A percentile compares a stretch with the other conserved stretches of the same genome.
phyloP scores from a whole-genome alignment of 2,329 filamentous ascomycete genomes.

The Fusarium caatingaense region DNA sequence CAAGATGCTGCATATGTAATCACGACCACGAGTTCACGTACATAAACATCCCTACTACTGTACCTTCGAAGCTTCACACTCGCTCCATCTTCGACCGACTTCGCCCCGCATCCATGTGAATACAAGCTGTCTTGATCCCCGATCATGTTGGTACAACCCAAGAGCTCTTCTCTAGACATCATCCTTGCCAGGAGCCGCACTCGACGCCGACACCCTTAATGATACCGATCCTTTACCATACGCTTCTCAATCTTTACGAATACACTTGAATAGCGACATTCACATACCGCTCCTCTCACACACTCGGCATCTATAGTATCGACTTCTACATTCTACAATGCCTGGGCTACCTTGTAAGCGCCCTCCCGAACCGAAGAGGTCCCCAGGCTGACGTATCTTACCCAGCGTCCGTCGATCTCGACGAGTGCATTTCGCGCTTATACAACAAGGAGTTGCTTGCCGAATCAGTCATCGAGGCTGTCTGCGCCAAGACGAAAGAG shows the following conservation, averaged over 20 bases:
- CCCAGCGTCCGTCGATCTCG: constrained; percentile 92
- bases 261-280: constrained; percentile 15
- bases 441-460: constrained; percentile 98
- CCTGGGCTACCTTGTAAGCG: constrained; percentile 67
- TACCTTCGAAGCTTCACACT: constrained; percentile 2
- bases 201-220: constrained; percentile 51
- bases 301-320: constrained; percentile 6
- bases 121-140: constrained; percentile 44
- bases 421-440: constrained; percentile 96
- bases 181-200: constrained; percentile 53
- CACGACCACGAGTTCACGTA: background rate
- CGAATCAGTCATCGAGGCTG: constrained; percentile 97
- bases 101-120: constrained; percentile 50
- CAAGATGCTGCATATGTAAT: constrained; percentile 27
- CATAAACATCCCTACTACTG: background rate
- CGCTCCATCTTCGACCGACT: constrained; percentile 11
- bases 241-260: constrained; percentile 19
- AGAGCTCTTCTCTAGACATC: constrained; percentile 51
- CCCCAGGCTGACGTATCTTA: constrained; percentile 28
- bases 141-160: constrained; percentile 58
- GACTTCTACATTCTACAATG: constrained; percentile 55
- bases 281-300: background rate
- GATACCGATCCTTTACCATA: constrained; percentile 55
- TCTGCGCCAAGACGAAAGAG: constrained; percentile 99
- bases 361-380: constrained; percentile 10